Conservation (phyloP, 2,329 filamentous ascomycete genomes). For the Elsinoe fawcettii region DNA sequence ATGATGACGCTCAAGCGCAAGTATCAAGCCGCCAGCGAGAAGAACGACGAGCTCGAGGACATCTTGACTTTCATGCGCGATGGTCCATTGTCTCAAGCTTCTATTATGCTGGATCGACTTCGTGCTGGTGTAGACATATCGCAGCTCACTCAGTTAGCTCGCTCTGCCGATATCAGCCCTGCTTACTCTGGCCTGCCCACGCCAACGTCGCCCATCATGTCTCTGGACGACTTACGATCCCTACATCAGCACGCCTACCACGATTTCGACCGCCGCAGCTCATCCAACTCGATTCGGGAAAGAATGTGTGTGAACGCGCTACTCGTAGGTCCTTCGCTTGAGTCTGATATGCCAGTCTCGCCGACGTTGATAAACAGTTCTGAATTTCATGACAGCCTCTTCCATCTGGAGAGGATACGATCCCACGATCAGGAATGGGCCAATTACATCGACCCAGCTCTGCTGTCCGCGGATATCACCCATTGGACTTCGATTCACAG, state of each 20-base stretch:
- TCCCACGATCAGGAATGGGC: background rate
- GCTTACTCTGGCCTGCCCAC: background rate
- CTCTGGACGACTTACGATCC: background rate
- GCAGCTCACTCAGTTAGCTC: background rate
- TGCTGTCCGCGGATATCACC: background rate
- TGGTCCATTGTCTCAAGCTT: background rate
- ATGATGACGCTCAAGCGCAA: constrained; percentile 14
- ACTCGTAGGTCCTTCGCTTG: background rate
- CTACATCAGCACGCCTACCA: constrained; percentile 2
- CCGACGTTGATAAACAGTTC: constrained; percentile 7
- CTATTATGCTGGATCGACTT: background rate
- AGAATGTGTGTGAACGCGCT: constrained; percentile 7
- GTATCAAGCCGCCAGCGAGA: constrained; percentile 3
- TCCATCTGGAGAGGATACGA: background rate
- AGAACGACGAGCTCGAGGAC: background rate
- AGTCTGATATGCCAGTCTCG: background rate
- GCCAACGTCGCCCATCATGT: background rate
- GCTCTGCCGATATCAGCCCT: background rate
- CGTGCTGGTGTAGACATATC: background rate
- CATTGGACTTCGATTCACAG: background rate
- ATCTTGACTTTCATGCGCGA: background rate
- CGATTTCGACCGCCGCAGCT: constrained; percentile 6
- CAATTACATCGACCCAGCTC: background rate
- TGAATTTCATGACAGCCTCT: background rate
- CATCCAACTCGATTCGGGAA: constrained; percentile 5